These are phyloP conservation scores for Penicillium sp. DNA, from an alignment of 2,329 filamentous ascomycete species.

Conservation along the genomic window DNA sequence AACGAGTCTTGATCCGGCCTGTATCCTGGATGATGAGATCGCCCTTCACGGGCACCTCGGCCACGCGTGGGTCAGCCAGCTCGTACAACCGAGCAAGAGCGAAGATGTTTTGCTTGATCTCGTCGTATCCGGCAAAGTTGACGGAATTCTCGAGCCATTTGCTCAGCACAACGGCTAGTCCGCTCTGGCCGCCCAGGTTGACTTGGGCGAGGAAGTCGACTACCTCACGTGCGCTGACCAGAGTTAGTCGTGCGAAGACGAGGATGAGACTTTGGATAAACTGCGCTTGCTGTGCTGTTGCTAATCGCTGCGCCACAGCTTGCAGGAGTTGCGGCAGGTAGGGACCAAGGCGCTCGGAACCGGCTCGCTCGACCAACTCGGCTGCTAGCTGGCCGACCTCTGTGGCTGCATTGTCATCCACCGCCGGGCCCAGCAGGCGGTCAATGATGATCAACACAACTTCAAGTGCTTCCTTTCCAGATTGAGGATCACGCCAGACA, in stretches of 20 bases:
- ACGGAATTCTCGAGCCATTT: constrained; percentile 98
- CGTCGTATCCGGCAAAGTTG: constrained; percentile 96
- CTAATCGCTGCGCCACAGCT: constrained; percentile 82
- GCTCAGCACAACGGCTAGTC: constrained; percentile 81
- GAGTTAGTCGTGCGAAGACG: constrained; percentile 86
- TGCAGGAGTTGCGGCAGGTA: constrained; percentile 84
- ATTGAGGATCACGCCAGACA: constrained; percentile 73
- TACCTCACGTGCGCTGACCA: constrained; percentile 82
- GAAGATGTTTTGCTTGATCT: constrained; percentile 94
- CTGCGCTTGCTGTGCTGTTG: constrained; percentile 75
- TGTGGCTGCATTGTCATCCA: constrained; percentile 93
- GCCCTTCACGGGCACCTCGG: constrained; percentile 81
- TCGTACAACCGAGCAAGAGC: constrained; percentile 89
- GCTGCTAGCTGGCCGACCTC: constrained; percentile 93
- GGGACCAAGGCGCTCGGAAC: constrained; percentile 83
- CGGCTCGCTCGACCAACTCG: constrained; percentile 92
- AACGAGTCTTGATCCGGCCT: constrained; percentile 88
- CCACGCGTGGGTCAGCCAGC: constrained; percentile 76
- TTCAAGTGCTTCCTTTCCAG: constrained; percentile 79
- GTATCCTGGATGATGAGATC: constrained; percentile 80
- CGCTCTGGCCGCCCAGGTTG: constrained; percentile 70
- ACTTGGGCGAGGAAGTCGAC: constrained; percentile 87
- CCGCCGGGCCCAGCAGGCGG: constrained; percentile 73
- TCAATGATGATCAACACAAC: constrained; percentile 90
- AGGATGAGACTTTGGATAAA: constrained; percentile 96